Evolutionary conservation across 129 eudicot genomes (phyloP).

Genomic region (Arctium lappa): DNA sequence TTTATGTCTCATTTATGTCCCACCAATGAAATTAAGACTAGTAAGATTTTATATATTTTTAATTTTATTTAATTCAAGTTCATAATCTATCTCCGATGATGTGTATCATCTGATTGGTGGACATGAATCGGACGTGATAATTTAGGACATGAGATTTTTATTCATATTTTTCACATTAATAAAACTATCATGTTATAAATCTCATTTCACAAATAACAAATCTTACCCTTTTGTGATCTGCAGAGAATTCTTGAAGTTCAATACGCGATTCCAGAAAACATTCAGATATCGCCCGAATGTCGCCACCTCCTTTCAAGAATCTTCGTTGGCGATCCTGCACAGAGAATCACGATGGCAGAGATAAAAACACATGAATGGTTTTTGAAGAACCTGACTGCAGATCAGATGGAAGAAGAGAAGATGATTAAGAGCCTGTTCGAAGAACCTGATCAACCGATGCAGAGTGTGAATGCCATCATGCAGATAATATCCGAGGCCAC

Average conservation of each 20-base stretch:
- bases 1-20: too few relatives aligned
- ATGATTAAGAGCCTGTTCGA: constrained; percentile 60
- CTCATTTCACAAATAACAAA: not conserved
- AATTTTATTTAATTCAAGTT: too few relatives aligned
- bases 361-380: constrained; percentile 81
- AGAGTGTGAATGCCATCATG: constrained; percentile 78
- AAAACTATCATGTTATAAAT: not conserved
- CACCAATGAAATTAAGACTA: too few relatives aligned
- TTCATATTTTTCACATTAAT: not conserved
- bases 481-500: constrained; percentile 90
- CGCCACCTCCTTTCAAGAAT: constrained; percentile 83
- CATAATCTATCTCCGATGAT: too few relatives aligned
- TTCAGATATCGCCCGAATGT: constrained; percentile 67
- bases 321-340: constrained; percentile 75
- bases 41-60: too few relatives aligned
- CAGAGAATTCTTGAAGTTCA: constrained; percentile 82
- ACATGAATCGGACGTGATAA: too few relatives aligned
- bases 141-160: too few relatives aligned
- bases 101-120: too few relatives aligned
- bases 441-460: constrained; percentile 91
- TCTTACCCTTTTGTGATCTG: constrained; percentile 7
- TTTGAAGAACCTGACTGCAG: constrained; percentile 79
- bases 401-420: constrained; percentile 59
- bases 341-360: constrained; percentile 90
- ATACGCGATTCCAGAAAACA: constrained; percentile 72